phyloP scores from a whole-genome alignment of 1,139 yeast species.

The Diutina sp. region DNA sequence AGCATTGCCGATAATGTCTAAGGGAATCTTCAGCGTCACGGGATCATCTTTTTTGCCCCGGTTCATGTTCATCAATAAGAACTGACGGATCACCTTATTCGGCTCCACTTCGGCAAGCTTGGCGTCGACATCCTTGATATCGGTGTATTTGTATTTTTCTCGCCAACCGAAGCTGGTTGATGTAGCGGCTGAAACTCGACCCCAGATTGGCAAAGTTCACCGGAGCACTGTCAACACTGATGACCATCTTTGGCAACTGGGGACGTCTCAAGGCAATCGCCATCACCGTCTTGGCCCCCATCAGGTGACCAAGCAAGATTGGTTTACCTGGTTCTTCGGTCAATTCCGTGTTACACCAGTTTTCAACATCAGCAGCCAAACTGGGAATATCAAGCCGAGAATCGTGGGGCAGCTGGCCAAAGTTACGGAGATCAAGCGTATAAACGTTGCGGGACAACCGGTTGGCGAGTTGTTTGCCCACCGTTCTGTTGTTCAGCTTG shows the following conservation, averaged over 20 bases:
- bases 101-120: constrained; percentile 52
- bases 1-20: constrained; percentile 51
- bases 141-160: constrained; percentile 27
- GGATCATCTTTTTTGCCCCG: constrained; percentile 26
- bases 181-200: constrained; percentile 46
- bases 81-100: constrained; percentile 54
- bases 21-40: constrained; percentile 47
- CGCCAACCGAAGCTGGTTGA: constrained; percentile 46
- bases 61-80: constrained; percentile 59
- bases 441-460: constrained; percentile 37
- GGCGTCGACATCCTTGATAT: constrained; percentile 57
- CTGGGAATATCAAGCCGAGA: constrained; percentile 64
- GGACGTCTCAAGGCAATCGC: constrained; percentile 67
- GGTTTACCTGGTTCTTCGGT: constrained; percentile 34
- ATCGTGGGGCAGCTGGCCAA: constrained; percentile 79
- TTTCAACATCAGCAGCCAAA: constrained; percentile 74
- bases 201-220: constrained; percentile 37
- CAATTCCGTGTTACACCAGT: constrained; percentile 19
- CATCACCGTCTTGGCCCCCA: constrained; percentile 97
- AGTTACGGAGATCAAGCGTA: constrained; percentile 77
- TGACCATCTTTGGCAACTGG: constrained; percentile 44
- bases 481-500: constrained; percentile 63
- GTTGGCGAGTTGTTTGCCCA: constrained; percentile 39
- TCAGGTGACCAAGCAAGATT: constrained; percentile 79
- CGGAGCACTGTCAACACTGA: constrained; percentile 89